Evolutionary conservation across 1,284 basidiomycete species (phyloP), one percentile per base, ranked within the genome.

Genomic region (Fomes fomentarius): DNA sequence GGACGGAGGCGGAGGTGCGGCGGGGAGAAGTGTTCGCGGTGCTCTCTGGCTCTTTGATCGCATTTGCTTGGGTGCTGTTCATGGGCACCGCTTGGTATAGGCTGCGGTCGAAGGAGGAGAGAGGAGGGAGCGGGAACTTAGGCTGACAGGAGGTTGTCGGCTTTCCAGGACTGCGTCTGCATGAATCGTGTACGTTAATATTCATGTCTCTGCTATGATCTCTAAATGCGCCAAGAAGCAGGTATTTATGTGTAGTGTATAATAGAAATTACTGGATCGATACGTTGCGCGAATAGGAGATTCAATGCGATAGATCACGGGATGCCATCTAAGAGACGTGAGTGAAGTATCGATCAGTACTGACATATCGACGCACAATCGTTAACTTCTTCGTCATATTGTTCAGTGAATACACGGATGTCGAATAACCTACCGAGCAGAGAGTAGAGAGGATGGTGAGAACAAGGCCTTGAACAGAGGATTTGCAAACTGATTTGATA

Each of bases 21-120:
- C 71, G 85, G 46, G 88, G 87, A 4, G 64, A 73, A 56, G 25
- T 81, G 1, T 86, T 83, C 58, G 75, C 79, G 17, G 60, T 70
- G 34, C 58, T 80, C 31, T 77, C 76, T 39, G 74, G 68, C 8
- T 56, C 63, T 2, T 68, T 86, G 35, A 79, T 91, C 10, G 66
- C 77, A 8, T 70, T 70, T 38, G 82, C 85, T 2, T 91, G 89
- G 89, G 63, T 80, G 45, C 69, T 90, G 57, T 91, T 91, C 69
- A 71, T 91, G 62, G 74, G 68, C 14, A 85, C 82, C 10, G 87
- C 84, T 0, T 85, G 77, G 76, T 65, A 79, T 51, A 79, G 77
- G 60, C 66, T 89, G 56, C 76, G 83, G 24, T 75, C 74, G 33
- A 74, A 68, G 61, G 73, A 65, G 57, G 67, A 70, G 54, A 64